Base-by-base conservation (phyloP, 1,139 yeast genomes). In the Taphrina pruni region DNA sequence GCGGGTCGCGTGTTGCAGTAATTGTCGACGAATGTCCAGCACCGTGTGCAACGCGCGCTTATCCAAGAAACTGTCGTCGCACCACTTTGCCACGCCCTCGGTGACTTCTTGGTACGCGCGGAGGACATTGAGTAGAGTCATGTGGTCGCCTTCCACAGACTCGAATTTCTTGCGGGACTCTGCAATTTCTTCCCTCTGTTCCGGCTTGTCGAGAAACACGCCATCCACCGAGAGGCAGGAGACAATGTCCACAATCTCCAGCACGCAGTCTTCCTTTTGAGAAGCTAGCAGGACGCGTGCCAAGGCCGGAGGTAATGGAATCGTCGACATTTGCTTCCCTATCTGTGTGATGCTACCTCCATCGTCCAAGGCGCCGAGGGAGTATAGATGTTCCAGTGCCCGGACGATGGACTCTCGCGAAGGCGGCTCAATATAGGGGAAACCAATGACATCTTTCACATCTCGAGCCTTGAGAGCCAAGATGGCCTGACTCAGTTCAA, bases 391-490 rank as follows among this genome's bases (percentile, higher is more conserved):
- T 70, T 88, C 86, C 69, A 94, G 81, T 0, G 97, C 96, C 70
- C 92, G 82, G 51, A 62, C 35, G 38, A 73, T 82, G 0, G 97
- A 84, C 14, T 87, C 89, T 73, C 86, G 84, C 1, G 95, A 93
- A 0, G 99, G 99, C 72, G 89, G 85, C 76, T 94, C 97, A 61
- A 95, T 82, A 98, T 98, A 94, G 17, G 90, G 83, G 93, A 97
- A 94, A 69, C 87, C 86, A 60, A 92, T 79, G 54, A 94, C 84
- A 78, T 94, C 96, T 71, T 89, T 87, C 7, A 93, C 91, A 5
- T 95, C 94, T 57, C 91, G 85, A 70, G 87, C 87, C 77, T 94
- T 95, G 72, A 94, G 81, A 80, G 94, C 88, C 73, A 94, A 80
- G 1, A 93, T 85, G 0, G 98, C 96, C 12, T 91, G 85, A 0